Conservation (phyloP, 1,139 yeast species). For the Geotrichum bryndzae region DNA sequence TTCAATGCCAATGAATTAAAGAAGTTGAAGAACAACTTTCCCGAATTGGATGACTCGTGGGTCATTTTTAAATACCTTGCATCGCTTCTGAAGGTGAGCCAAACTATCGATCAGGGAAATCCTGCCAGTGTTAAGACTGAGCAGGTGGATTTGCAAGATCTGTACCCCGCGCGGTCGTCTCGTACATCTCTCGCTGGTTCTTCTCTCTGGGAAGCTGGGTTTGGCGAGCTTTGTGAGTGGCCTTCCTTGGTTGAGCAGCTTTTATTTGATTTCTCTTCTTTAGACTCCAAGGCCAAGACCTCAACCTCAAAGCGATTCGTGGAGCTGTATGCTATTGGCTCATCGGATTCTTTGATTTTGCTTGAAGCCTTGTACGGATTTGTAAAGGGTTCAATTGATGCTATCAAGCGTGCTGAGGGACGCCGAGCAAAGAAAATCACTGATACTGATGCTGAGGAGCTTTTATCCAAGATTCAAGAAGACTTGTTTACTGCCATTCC, state of each 20-base stretch:
- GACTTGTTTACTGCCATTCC: constrained; percentile 25
- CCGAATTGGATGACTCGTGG: constrained; percentile 24
- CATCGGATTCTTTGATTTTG: constrained; percentile 26
- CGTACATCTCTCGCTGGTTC: constrained; percentile 23
- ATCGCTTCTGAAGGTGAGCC: constrained; percentile 16
- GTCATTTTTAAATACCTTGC: constrained; percentile 24
- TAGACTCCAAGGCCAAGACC: constrained; percentile 19
- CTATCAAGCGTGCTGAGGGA: constrained; percentile 17
- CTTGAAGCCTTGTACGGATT: constrained; percentile 32
- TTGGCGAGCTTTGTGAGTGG: constrained; percentile 24
- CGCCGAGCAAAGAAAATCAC: constrained; percentile 14
- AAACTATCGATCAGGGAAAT: constrained; percentile 21
- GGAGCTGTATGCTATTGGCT: constrained; percentile 20
- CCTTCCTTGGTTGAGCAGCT: constrained; percentile 24
- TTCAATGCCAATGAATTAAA: constrained; percentile 20
- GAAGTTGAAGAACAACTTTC: constrained; percentile 18
- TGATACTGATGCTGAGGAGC: constrained; percentile 19
- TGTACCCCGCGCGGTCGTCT: constrained; percentile 18
- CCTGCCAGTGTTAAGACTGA: constrained; percentile 9
- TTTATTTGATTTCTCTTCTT: constrained; percentile 30
- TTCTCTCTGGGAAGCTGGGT: constrained; percentile 22
- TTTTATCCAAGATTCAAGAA: constrained; percentile 22
- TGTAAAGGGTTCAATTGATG: constrained; percentile 21
- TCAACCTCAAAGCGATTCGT: constrained; percentile 18
- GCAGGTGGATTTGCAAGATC: constrained; percentile 15